A percentile compares a stretch with the other conserved stretches of the same genome.
Conservation (phyloP, 495 filamentous ascomycete genomes). For the Pyrenula massariospora region DNA sequence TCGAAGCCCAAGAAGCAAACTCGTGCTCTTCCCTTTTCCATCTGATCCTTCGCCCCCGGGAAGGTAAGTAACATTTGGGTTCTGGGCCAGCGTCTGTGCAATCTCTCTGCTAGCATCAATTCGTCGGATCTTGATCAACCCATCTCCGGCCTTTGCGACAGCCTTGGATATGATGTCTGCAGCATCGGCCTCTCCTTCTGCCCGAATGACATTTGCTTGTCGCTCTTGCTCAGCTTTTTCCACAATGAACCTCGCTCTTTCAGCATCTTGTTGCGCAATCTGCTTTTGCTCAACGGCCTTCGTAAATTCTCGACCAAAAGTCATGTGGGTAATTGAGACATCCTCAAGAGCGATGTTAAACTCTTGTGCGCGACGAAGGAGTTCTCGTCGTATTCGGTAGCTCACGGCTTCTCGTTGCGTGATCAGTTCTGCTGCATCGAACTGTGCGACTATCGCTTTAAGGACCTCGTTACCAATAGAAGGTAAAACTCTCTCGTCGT, state of each 20-base stretch:
- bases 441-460: conserved; percentile 97
- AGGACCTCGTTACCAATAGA: conserved; percentile 99
- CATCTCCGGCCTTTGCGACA: conserved; percentile 84
- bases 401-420: conserved; percentile 95
- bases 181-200: conserved; percentile 93
- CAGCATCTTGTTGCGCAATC: conserved; percentile 98
- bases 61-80: conserved; percentile 94
- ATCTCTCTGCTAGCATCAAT: conserved; percentile 98
- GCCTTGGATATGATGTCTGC: conserved; percentile 88
- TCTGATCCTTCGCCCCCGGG: conserved; percentile 59
- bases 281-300: conserved; percentile 99
- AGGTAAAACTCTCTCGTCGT: conserved; percentile 97
- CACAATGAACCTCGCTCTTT: conserved; percentile 94
- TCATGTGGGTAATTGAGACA: conserved; percentile 99
- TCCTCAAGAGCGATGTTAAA: conserved; percentile 99
- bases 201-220: conserved; percentile 94
- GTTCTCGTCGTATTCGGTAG: conserved; percentile 88
- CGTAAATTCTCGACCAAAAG: conserved; percentile 98
- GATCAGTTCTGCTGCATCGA: conserved; percentile 98
- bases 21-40: conserved; percentile 47
- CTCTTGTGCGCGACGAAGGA: conserved; percentile 88
- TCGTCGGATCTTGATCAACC: conserved; percentile 85
- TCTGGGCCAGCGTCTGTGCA: conserved; percentile 73
- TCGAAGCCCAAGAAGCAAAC: conserved; percentile 50
- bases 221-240: conserved; percentile 98